Evolutionary conservation across 2,329 filamentous ascomycete genomes (phyloP).

Genomic region (Biscogniauxia marginata): DNA sequence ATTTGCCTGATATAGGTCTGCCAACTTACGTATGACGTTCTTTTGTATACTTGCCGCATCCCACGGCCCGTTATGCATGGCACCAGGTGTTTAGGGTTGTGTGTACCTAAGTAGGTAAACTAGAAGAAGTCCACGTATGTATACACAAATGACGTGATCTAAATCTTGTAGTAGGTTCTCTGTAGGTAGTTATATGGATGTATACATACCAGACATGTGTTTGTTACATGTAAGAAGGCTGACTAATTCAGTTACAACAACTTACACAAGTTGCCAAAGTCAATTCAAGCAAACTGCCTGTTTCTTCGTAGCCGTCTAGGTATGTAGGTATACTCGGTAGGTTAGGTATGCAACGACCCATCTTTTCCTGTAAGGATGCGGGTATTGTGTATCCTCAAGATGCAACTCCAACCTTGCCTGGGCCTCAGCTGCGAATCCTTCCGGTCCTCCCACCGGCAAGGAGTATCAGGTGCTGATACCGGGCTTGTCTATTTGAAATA

Average conservation of each 20-base stretch:
- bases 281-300: no score
- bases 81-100: no score
- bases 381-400: not conserved
- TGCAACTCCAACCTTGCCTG: not conserved
- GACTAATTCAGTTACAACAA: not conserved
- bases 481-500: constrained; percentile 1
- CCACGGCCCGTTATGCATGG: no score
- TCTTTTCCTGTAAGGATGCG: not conserved
- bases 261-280: no score
- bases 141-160: not conserved
- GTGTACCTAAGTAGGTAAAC: not conserved
- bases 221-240: not conserved
- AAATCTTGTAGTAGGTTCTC: not conserved
- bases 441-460: not conserved
- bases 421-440: constrained; percentile 1
- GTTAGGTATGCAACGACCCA: not conserved
- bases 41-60: not conserved
- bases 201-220: not conserved
- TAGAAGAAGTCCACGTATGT: no score
- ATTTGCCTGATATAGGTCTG: no score
- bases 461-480: not conserved
- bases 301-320: not conserved
- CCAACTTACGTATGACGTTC: no score
- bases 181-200: not conserved
- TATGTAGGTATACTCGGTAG: not conserved